A percentile compares a stretch with the other conserved stretches of the same genome.
Conservation (phyloP, 495 filamentous ascomycete genomes). For the Penicillium pancosmium region DNA sequence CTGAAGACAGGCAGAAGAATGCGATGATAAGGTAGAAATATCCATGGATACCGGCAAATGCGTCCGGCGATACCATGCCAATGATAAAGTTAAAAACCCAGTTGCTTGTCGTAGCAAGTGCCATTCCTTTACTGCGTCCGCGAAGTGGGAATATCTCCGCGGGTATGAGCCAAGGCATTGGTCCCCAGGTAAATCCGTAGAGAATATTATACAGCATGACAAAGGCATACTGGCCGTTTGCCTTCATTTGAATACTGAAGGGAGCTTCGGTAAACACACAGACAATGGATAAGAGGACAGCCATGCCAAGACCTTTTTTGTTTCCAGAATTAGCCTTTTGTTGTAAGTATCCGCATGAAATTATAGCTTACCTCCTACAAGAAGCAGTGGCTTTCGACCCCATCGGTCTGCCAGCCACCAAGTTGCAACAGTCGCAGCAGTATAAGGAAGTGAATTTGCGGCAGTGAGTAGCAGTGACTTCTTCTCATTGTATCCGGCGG, state of each 20-base stretch:
- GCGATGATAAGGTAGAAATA: conserved; percentile 65
- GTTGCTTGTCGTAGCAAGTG: conserved; percentile 69
- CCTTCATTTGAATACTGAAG: conserved; percentile 20
- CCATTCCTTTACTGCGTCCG: conserved; percentile 68
- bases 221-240: conserved; percentile 39
- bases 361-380: conserved; percentile 25
- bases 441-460: conserved; percentile 34
- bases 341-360: background rate
- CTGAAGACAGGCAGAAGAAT: conserved; percentile 57
- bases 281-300: conserved; percentile 27
- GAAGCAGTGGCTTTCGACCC: conserved; percentile 44
- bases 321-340: background rate
- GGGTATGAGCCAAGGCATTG: conserved; percentile 70
- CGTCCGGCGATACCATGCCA: conserved; percentile 70
- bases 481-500: conserved; percentile 30
- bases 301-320: conserved; percentile 25
- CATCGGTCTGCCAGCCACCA: conserved; percentile 39
- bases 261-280: conserved; percentile 31
- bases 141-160: conserved; percentile 74
- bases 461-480: conserved; percentile 32
- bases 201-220: conserved; percentile 31
- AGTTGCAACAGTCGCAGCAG: conserved; percentile 31
- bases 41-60: conserved; percentile 62
- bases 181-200: conserved; percentile 61
- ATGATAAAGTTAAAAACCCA: conserved; percentile 83